These are phyloP conservation scores for Helianthus tuberosus DNA, from an alignment of 129 eudicot genomes.

Conservation along the genomic window DNA sequence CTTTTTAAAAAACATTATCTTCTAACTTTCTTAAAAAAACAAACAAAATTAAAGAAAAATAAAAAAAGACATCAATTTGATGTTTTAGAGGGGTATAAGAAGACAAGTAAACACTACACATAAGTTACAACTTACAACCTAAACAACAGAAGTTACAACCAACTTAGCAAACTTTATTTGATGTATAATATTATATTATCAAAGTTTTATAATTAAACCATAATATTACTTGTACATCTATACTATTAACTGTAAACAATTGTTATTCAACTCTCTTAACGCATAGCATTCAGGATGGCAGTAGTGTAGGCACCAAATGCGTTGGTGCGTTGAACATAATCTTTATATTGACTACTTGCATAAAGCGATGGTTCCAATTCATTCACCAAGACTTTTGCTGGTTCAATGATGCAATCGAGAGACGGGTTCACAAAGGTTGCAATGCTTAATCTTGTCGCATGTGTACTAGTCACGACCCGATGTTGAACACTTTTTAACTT, in stretches of 20 bases:
- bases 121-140: background rate
- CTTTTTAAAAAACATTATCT: too few relatives aligned
- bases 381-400: slow-evolving; percentile 58
- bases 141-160: too few relatives aligned
- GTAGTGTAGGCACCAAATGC: slow-evolving; percentile 52
- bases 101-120: background rate
- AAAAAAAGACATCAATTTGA: too few relatives aligned
- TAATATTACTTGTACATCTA: background rate
- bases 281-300: slow-evolving; percentile 28
- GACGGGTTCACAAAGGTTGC: slow-evolving; percentile 63
- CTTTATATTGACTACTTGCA: slow-evolving; percentile 41
- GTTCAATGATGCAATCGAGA: slow-evolving; percentile 54
- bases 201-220: background rate
- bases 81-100: too few relatives aligned
- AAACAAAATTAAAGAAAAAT: too few relatives aligned
- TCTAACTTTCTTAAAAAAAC: too few relatives aligned
- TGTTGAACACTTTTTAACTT: slow-evolving; percentile 62
- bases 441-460: slow-evolving; percentile 39
- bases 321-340: slow-evolving; percentile 37
- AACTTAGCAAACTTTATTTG: background rate
- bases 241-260: background rate
- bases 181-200: background rate
- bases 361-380: slow-evolving; percentile 60
- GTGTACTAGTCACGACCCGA: slow-evolving; percentile 63
- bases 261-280: background rate